A percentile compares a stretch with the other conserved stretches of the same genome.
phyloP scores from a whole-genome alignment of 2,329 filamentous ascomycete genomes.

The Cladorrhinum sp. region DNA sequence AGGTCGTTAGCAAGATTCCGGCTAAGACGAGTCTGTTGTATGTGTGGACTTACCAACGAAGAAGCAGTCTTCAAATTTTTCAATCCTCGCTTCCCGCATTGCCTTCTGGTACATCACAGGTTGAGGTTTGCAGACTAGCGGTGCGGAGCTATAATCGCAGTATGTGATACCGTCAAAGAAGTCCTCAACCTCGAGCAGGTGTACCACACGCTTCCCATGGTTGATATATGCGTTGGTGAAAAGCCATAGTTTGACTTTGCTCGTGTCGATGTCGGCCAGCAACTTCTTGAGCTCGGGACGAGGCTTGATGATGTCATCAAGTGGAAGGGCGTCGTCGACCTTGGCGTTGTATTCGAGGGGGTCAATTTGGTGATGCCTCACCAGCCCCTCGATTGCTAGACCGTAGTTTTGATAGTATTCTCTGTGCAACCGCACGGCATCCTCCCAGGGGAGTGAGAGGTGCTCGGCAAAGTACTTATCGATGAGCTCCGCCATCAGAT shows the following conservation, averaged over 20 bases:
- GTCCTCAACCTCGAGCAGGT: conserved; percentile 76
- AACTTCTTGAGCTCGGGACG: conserved; percentile 71
- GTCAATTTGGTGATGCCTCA: conserved; percentile 91
- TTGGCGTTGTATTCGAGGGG: conserved; percentile 90
- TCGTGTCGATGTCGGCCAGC: conserved; percentile 76
- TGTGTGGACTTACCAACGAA: conserved; percentile 72
- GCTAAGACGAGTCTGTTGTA: background rate
- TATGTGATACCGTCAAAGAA: conserved; percentile 93
- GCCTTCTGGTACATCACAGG: conserved; percentile 82
- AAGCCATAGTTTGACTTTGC: conserved; percentile 85
- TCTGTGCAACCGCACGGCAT: conserved; percentile 81
- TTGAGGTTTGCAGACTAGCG: conserved; percentile 83
- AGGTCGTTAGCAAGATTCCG: background rate
- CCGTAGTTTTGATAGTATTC: conserved; percentile 97
- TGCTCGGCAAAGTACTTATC: conserved; percentile 62
- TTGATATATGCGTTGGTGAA: conserved; percentile 95
- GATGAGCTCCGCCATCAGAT: conserved; percentile 85
- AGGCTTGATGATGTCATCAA: conserved; percentile 79
- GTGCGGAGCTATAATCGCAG: conserved; percentile 76
- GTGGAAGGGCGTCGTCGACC: conserved; percentile 89
- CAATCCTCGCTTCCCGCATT: conserved; percentile 77
- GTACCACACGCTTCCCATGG: conserved; percentile 79
- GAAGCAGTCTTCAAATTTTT: conserved; percentile 69
- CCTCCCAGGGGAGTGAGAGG: conserved; percentile 68
- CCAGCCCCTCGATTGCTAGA: conserved; percentile 92